A percentile compares a stretch with the other conserved stretches of the same genome.
Conservation (phyloP, 306 rosid species). For the Glycine latifolia region DNA sequence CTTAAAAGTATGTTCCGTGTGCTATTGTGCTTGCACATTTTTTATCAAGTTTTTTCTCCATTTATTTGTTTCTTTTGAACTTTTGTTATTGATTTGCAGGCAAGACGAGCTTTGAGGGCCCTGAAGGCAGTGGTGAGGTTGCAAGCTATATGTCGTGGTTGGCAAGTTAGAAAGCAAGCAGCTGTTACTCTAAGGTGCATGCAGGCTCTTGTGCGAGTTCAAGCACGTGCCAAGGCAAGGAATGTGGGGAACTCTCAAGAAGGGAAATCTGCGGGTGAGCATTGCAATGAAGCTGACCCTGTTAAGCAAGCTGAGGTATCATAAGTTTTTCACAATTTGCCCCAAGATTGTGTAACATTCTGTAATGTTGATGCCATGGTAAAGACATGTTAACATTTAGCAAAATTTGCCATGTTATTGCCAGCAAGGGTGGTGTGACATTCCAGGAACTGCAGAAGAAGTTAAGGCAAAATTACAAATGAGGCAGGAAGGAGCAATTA, state of each 20-base stretch:
- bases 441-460: conserved; percentile 71
- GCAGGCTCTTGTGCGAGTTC: conserved; percentile 95
- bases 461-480: conserved; percentile 71
- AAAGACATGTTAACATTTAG: conserved; percentile 18
- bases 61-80: conserved; percentile 19
- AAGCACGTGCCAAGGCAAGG: conserved; percentile 68
- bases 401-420: conserved; percentile 25
- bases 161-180: conserved; percentile 88
- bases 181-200: conserved; percentile 88
- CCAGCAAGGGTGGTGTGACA: conserved; percentile 86
- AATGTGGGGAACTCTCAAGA: conserved; percentile 53
- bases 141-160: conserved; percentile 90
- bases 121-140: conserved; percentile 86
- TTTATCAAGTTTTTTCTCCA: neutral
- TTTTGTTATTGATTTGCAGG: conserved; percentile 53
- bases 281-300: conserved; percentile 54
- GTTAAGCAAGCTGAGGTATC: conserved; percentile 76
- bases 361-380: neutral
- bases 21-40: neutral
- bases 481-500: conserved; percentile 73
- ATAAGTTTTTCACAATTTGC: conserved; percentile 12
- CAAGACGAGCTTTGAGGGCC: conserved; percentile 85
- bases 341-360: conserved; percentile 16
- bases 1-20: neutral
- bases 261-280: conserved; percentile 51